Evolutionary conservation across 2,329 filamentous ascomycete genomes (phyloP).

Genomic region (Septoria petroselini): DNA sequence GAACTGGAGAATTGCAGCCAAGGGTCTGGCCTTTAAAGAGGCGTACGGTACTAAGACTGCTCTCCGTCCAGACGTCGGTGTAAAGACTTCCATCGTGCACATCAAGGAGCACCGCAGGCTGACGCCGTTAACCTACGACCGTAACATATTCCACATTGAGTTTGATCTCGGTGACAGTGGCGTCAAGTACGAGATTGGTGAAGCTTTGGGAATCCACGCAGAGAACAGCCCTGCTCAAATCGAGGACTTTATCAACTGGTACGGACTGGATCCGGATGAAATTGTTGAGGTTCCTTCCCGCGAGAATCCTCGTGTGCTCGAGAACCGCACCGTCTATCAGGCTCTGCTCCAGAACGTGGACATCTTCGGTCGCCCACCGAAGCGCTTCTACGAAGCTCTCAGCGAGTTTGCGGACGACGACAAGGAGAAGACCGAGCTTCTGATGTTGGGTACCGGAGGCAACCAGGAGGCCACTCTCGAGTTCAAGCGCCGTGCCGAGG

Average conservation of each 20-base stretch:
- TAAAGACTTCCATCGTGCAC: constrained; percentile 81
- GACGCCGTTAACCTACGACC: constrained; percentile 83
- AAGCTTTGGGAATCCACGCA: constrained; percentile 92
- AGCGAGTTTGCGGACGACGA: constrained; percentile 82
- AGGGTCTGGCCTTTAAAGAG: constrained; percentile 90
- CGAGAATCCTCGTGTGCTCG: constrained; percentile 69
- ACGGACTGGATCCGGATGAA: constrained; percentile 76
- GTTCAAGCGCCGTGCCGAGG: constrained; percentile 87
- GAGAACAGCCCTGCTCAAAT: constrained; percentile 84
- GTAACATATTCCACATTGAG: constrained; percentile 99
- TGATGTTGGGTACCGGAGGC: constrained; percentile 63
- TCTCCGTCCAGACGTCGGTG: constrained; percentile 79
- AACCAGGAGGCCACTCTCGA: constrained; percentile 74
- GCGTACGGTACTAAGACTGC: constrained; percentile 71
- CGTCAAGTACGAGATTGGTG: constrained; percentile 93
- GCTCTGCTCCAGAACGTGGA: constrained; percentile 88
- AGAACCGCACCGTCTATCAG: constrained; percentile 91
- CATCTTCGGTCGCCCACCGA: constrained; percentile 93
- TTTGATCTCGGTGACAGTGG: constrained; percentile 91
- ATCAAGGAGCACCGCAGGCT: constrained; percentile 95
- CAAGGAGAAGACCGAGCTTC: constrained; percentile 75
- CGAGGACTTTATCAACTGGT: constrained; percentile 81
- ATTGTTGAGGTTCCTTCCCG: constrained; percentile 89
- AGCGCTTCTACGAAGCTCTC: constrained; percentile 94
- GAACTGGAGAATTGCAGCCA: constrained; percentile 80